These are phyloP conservation scores for Penicillium egyptiacum DNA, from an alignment of 495 filamentous ascomycete genomes.

Conservation along the genomic window DNA sequence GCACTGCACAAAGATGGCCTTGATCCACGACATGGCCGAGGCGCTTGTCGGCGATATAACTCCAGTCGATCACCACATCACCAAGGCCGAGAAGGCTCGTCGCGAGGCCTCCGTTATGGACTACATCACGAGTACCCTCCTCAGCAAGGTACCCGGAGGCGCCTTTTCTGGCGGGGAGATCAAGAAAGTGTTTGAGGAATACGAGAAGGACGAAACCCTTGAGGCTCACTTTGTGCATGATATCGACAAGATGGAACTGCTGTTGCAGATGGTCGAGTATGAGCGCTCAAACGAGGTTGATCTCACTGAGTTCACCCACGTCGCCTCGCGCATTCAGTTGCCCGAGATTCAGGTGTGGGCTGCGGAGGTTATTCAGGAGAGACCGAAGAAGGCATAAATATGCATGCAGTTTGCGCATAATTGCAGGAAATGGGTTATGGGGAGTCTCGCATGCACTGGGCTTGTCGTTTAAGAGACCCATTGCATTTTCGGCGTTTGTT, in stretches of 20 bases:
- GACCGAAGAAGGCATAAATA: constrained; percentile 49
- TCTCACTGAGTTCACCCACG: constrained; percentile 79
- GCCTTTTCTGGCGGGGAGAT: constrained; percentile 62
- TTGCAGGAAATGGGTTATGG: not conserved
- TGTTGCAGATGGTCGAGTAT: constrained; percentile 96
- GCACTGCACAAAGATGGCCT: constrained; percentile 87
- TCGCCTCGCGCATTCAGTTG: constrained; percentile 68
- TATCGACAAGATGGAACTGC: constrained; percentile 92
- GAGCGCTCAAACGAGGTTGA: constrained; percentile 74
- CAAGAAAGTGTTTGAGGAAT: constrained; percentile 82
- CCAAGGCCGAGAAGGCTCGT: constrained; percentile 75
- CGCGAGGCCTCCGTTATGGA: constrained; percentile 88
- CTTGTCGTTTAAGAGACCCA: not conserved
- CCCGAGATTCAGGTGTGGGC: constrained; percentile 81
- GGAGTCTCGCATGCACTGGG: not conserved
- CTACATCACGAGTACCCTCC: constrained; percentile 69
- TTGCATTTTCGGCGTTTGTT: constrained; percentile 22
- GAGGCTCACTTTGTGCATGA: constrained; percentile 93
- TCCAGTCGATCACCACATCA: constrained; percentile 64
- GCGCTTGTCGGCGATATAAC: constrained; percentile 94
- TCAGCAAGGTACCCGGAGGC: constrained; percentile 73
- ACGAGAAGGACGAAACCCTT: constrained; percentile 79
- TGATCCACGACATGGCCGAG: constrained; percentile 98
- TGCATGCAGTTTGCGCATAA: not conserved
- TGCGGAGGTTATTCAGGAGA: constrained; percentile 70